Base-by-base conservation (phyloP, 805 yeast genomes). In the Ogataea ramenticola region DNA sequence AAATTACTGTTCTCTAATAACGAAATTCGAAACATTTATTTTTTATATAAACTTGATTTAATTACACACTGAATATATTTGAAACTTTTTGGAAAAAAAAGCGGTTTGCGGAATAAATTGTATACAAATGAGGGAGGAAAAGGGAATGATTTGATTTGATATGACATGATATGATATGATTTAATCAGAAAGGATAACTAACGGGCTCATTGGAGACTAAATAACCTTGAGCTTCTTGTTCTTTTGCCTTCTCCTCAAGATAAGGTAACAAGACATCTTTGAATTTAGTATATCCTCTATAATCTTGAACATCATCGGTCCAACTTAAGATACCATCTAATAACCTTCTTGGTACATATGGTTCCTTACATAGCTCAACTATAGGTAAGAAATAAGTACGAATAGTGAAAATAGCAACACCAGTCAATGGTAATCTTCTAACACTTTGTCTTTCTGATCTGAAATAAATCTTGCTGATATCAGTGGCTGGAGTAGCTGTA, bases 371-470 rank as follows among this genome's bases (percentile, higher is more conserved):
- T 40, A 81, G 56, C 46, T 78, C 72, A 3, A 65, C 61, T 27
- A 80, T 54, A 8, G 85, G 84, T 20, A 72, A 52, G 57, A 80
- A 79, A 53, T 80, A 80, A 1, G 86, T 81, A 51, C 86, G 66
- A 40, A 80, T 68, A 20, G 86, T 80, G 60, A 80, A 81, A 2
- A 75, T 61, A 20, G 71, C 64, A 12, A 74, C 82, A 11, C 86
- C 86, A 3, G 77, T 59, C 33, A 68, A 61, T 14, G 87, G 86
- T 45, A 80, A 64, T 53, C 83, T 66, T 51, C 86, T 68, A 42
- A 80, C 64, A 39, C 80, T 69, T 56, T 80, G 87, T 58, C 87
- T 66, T 56, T 81, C 87, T 24, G 82, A 75, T 50, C 87, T 69
- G 60, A 71, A 79, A 58, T 71, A 75, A 29, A 81, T 56, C 46